Evolutionary conservation across 108 stramenopile species (phyloP).

Genomic region (Cyclotella atomus): DNA sequence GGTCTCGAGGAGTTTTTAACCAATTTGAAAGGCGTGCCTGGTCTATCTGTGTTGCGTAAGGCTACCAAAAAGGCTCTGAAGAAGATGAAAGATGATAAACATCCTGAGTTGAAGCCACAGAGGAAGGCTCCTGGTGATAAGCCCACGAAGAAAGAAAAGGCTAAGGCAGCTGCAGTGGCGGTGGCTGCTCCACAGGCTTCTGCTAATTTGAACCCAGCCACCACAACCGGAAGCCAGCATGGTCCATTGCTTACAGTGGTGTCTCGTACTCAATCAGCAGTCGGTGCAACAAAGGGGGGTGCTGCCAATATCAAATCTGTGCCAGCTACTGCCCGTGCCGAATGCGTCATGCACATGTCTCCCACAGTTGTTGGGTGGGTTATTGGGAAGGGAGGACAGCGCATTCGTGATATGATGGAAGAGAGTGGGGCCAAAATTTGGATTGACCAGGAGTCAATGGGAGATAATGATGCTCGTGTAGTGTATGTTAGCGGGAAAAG

Average conservation of each 20-base stretch:
- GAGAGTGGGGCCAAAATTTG: constrained; percentile 89
- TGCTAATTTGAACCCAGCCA: constrained; percentile 22
- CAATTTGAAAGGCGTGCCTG: constrained; percentile 84
- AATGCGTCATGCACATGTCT: constrained; percentile 74
- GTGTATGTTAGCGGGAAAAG: constrained; percentile 88
- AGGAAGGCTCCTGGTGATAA: constrained; percentile 10
- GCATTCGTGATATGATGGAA: constrained; percentile 92
- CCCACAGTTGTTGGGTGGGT: constrained; percentile 88
- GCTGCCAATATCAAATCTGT: constrained; percentile 21
- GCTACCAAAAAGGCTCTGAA: constrained; percentile 92
- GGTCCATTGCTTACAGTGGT: constrained; percentile 55
- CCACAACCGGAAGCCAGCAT: constrained; percentile 32
- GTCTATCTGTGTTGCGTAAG: constrained; percentile 82
- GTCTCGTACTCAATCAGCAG: constrained; percentile 39
- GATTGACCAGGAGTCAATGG: constrained; percentile 92
- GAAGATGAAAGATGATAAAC: constrained; percentile 56
- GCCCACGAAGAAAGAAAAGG: not conserved
- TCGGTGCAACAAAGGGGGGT: constrained; percentile 18
- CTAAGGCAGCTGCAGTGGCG: constrained; percentile 4
- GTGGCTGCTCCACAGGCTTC: constrained; percentile 23
- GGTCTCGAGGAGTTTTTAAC: constrained; percentile 77
- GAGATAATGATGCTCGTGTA: constrained; percentile 69
- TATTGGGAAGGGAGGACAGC: constrained; percentile 87
- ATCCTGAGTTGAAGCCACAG: constrained; percentile 29
- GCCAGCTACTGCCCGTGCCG: constrained; percentile 48